Evolutionary conservation across 225 moss, liverwort and hornwort species (phyloP).

Genomic region (Pseudisothecium myosuroides): DNA sequence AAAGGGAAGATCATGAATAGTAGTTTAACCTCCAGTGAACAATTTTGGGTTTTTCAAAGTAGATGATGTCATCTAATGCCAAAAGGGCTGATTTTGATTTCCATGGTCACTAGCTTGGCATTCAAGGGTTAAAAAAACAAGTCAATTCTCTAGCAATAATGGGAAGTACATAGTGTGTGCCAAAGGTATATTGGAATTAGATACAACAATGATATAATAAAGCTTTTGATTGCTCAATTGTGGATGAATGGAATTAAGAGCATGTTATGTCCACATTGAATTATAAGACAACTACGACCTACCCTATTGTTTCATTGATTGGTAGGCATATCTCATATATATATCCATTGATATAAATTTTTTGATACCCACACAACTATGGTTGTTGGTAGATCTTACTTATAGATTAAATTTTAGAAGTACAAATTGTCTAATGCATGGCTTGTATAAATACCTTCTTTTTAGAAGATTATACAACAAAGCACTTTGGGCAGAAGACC

Average conservation of each 20-base stretch:
- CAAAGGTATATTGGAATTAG: not conserved
- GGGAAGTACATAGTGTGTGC: not conserved
- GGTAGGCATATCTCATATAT: not conserved
- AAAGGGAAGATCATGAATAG: no score
- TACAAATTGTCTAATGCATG: fast-evolving
- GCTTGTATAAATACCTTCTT: not conserved
- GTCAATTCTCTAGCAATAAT: not conserved
- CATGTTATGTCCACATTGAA: fast-evolving
- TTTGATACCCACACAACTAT: not conserved
- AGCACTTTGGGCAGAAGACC: no score
- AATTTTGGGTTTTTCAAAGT: no score
- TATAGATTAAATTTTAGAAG: not conserved
- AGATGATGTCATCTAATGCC: no score
- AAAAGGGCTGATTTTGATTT: no score
- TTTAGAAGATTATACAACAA: not conserved
- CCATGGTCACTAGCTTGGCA: no score
- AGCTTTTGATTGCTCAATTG: not conserved
- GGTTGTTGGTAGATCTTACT: not conserved
- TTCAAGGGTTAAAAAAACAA: no score
- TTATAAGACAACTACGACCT: not conserved
- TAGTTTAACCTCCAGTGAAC: no score
- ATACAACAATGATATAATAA: not conserved
- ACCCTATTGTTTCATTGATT: not conserved
- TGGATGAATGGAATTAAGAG: not conserved
- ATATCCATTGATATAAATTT: not conserved